Percentiles rank a stretch among this genome's conserved stretches.
Evolutionary conservation across 805 yeast genomes (phyloP).

Genomic region (Starmerella floricola): DNA sequence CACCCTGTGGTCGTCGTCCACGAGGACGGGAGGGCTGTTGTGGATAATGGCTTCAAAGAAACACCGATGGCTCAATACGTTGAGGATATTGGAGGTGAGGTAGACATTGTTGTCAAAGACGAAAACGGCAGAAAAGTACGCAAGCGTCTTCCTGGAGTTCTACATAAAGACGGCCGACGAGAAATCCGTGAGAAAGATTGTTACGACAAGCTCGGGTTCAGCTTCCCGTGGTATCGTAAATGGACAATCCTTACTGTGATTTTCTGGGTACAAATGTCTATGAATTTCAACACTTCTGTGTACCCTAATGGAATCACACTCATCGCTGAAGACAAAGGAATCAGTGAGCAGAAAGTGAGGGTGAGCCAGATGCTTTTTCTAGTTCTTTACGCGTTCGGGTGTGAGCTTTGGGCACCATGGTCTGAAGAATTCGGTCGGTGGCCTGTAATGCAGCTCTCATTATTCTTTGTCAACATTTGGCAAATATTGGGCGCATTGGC

Average conservation of each 20-base stretch:
- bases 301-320: slow-evolving; percentile 32
- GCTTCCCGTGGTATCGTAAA: slow-evolving; percentile 28
- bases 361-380: slow-evolving; percentile 42
- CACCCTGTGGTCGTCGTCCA: slow-evolving; percentile 3
- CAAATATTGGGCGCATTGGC: slow-evolving; percentile 51
- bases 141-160: slow-evolving; percentile 13
- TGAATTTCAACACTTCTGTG: slow-evolving; percentile 34
- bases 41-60: slow-evolving; percentile 11
- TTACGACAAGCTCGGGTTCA: slow-evolving; percentile 31
- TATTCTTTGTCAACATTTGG: slow-evolving; percentile 36
- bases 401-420: slow-evolving; percentile 50
- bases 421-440: slow-evolving; percentile 57
- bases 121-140: slow-evolving; percentile 6
- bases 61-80: slow-evolving; percentile 11
- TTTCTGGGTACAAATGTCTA: slow-evolving; percentile 32
- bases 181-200: slow-evolving; percentile 29
- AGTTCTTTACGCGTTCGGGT: slow-evolving; percentile 46
- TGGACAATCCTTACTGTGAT: slow-evolving; percentile 32
- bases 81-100: slow-evolving; percentile 17
- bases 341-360: slow-evolving; percentile 26
- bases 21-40: neutral
- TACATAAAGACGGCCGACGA: slow-evolving; percentile 17
- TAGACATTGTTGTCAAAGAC: slow-evolving; percentile 6
- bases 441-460: slow-evolving; percentile 42
- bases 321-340: slow-evolving; percentile 35